Conservation (phyloP, 164 flowering plant genomes). For the Nymphaea thermarum region DNA sequence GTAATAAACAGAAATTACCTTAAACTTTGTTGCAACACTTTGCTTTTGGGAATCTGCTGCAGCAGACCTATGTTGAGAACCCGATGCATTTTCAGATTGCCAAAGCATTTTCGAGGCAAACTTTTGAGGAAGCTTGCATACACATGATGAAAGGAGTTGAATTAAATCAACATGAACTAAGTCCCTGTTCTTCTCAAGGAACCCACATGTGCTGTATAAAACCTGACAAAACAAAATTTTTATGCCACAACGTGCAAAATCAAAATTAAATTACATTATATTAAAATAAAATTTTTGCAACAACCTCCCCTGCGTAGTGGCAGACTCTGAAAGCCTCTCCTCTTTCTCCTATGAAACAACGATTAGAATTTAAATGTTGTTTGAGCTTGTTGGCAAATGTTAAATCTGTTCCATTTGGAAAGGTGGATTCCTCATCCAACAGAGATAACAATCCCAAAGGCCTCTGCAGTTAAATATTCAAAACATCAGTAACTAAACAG, state of each 20-base stretch:
- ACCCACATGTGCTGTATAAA: slow-evolving; percentile 80
- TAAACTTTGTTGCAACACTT: slow-evolving; percentile 94
- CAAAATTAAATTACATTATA: background rate
- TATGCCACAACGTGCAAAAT: background rate
- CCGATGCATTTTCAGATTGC: slow-evolving; percentile 74
- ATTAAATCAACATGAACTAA: slow-evolving; percentile 80
- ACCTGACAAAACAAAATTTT: slow-evolving; percentile 38
- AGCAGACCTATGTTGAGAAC: slow-evolving; percentile 70
- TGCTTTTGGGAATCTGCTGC: slow-evolving; percentile 93
- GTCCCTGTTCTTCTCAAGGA: slow-evolving; percentile 94
- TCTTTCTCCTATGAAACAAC: slow-evolving; percentile 75
- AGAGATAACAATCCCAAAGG: slow-evolving; percentile 88
- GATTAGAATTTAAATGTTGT: slow-evolving; percentile 72
- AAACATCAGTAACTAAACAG: background rate
- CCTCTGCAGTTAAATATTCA: slow-evolving; percentile 43
- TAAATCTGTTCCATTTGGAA: slow-evolving; percentile 93
- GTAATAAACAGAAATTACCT: slow-evolving; percentile 30
- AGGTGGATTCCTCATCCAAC: slow-evolving; percentile 97
- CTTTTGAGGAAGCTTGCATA: slow-evolving; percentile 67
- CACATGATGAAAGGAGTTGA: slow-evolving; percentile 78
- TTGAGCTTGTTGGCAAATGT: slow-evolving; percentile 93
- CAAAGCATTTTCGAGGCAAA: slow-evolving; percentile 77
- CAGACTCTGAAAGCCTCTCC: slow-evolving; percentile 64
- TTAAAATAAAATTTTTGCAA: background rate
- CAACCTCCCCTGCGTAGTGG: slow-evolving; percentile 98